Percentiles rank a stretch among this genome's conserved stretches.
phyloP scores from a whole-genome alignment of 2,329 filamentous ascomycete genomes.

The Emericellopsis cladophorae region DNA sequence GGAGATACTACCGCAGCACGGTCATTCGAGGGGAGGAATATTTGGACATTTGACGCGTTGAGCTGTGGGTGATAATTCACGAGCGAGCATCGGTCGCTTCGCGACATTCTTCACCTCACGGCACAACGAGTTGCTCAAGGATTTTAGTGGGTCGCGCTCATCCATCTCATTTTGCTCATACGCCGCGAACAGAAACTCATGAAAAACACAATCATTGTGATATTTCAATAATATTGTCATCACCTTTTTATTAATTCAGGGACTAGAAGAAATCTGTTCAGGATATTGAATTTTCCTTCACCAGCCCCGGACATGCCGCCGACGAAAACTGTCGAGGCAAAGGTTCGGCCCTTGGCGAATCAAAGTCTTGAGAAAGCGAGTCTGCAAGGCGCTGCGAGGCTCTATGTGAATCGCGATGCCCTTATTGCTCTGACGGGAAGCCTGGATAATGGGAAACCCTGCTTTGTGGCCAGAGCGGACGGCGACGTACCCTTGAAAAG shows the following conservation, averaged over 20 bases:
- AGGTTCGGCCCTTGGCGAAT: conserved; percentile 27
- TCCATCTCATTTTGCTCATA: too few species aligned
- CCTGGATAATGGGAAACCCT: conserved; percentile 28
- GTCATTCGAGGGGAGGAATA: too few species aligned
- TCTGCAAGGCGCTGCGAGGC: conserved; percentile 27
- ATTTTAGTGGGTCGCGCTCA: too few species aligned
- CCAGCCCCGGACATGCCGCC: conserved; percentile 11
- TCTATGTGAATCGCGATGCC: conserved; percentile 34
- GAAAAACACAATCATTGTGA: too few species aligned
- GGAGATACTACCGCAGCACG: too few species aligned
- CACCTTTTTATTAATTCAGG: neutral
- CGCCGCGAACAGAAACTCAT: too few species aligned
- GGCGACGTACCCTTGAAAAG: conserved; percentile 12
- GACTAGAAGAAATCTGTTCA: neutral
- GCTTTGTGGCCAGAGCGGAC: conserved; percentile 22
- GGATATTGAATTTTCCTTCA: neutral
- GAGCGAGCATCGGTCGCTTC: too few species aligned
- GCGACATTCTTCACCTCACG: too few species aligned
- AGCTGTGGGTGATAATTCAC: too few species aligned
- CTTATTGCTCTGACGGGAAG: conserved; percentile 29
- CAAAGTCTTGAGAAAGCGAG: conserved; percentile 26
- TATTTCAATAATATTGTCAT: too few species aligned
- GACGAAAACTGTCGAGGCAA: conserved; percentile 22
- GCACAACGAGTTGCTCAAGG: too few species aligned
- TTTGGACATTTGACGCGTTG: too few species aligned